phyloP scores from a whole-genome alignment of 768 basidiomycete genomes.

The Auriscalpium microsporum region DNA sequence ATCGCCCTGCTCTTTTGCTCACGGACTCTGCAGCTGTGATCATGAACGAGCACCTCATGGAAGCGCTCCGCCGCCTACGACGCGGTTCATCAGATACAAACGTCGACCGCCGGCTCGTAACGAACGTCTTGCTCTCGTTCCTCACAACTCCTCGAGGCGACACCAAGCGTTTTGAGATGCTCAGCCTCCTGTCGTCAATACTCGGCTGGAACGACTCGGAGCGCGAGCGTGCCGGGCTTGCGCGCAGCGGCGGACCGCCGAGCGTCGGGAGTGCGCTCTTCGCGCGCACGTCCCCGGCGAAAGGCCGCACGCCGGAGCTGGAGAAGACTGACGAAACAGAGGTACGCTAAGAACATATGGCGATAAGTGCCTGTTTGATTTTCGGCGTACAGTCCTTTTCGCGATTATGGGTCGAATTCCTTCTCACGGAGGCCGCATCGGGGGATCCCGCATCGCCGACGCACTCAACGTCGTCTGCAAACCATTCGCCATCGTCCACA shows the following conservation, averaged over 20 bases:
- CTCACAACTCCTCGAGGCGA: constrained; percentile 86
- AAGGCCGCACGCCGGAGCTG: constrained; percentile 41
- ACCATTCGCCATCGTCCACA: constrained; percentile 18
- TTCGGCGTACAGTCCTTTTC: constrained; percentile 71
- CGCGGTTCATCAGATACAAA: constrained; percentile 77
- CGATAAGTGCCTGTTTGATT: background rate
- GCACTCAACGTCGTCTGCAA: constrained; percentile 10
- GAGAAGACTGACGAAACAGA: constrained; percentile 83
- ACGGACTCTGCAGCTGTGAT: constrained; percentile 62
- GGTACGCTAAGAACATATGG: constrained; percentile 30
- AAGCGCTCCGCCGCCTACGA: constrained; percentile 90
- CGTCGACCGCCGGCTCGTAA: constrained; percentile 89
- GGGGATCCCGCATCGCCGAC: constrained; percentile 26
- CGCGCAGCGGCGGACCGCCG: constrained; percentile 31
- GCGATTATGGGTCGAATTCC: constrained; percentile 95
- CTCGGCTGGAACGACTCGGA: constrained; percentile 91
- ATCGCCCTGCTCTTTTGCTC: constrained; percentile 3
- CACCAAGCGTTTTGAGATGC: constrained; percentile 94
- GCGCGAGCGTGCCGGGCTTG: constrained; percentile 84
- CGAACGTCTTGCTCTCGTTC: constrained; percentile 88
- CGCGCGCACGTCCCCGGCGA: constrained; percentile 23
- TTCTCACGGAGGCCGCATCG: constrained; percentile 80
- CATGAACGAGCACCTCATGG: constrained; percentile 94
- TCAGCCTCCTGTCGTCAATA: constrained; percentile 78
- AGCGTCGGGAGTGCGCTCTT: constrained; percentile 8